Percentiles rank a stretch among this genome's conserved stretches.
These are phyloP conservation scores for Wallacemonas sp. DNA, from an alignment of 208 protist genomes.

Conservation along the genomic window DNA sequence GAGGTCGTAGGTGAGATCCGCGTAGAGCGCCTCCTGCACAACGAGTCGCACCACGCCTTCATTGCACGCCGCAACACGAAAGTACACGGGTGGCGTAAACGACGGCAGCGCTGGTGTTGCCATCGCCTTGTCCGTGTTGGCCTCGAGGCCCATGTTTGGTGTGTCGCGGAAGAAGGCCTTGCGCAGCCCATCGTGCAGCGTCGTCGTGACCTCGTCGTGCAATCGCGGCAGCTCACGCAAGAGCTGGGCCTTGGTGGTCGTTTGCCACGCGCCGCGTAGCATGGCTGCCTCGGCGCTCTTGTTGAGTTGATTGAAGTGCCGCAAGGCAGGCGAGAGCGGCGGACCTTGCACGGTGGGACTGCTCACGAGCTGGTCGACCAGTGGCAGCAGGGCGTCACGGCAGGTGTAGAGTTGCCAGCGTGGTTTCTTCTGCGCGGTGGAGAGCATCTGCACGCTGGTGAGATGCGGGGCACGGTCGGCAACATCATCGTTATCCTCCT, in stretches of 20 bases:
- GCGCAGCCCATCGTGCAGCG: background rate
- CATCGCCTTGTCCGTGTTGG: background rate
- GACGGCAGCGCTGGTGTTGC: background rate
- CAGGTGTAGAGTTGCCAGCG: constrained; percentile 60
- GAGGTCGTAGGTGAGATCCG: constrained; percentile 74
- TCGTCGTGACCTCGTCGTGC: constrained; percentile 17
- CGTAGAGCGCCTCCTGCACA: constrained; percentile 49
- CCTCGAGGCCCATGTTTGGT: background rate
- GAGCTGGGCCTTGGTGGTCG: constrained; percentile 59
- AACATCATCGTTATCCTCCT: background rate
- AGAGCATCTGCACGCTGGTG: constrained; percentile 21
- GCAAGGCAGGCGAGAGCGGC: constrained; percentile 60
- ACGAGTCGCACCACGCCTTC: constrained; percentile 52
- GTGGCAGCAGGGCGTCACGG: constrained; percentile 54
- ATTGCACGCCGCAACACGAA: constrained; percentile 30
- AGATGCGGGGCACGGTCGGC: background rate
- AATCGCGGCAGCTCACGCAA: constrained; percentile 54
- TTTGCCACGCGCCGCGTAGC: constrained; percentile 44
- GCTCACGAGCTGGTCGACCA: constrained; percentile 21
- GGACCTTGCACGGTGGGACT: background rate
- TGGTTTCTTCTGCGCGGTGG: constrained; percentile 39
- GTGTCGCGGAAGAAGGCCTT: background rate
- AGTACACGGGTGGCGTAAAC: constrained; percentile 18
- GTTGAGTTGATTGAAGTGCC: constrained; percentile 49
- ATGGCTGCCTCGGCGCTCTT: constrained; percentile 56